Base-by-base conservation (phyloP, 192 early-diverging fungal species). In the Linnemannia zychae region DNA sequence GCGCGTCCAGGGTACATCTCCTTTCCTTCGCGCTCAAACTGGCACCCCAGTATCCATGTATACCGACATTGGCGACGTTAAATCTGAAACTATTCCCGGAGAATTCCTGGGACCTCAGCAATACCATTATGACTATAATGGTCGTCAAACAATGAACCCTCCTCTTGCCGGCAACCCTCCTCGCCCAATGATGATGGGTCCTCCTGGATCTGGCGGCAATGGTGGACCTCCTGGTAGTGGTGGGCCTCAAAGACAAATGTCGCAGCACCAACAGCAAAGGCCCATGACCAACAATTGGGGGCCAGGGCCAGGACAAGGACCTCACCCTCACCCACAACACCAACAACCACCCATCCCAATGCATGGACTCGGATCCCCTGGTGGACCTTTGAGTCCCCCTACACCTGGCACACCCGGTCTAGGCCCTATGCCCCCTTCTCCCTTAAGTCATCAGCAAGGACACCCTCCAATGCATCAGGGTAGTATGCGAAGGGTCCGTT, bases 21-120 rank as follows among this genome's bases (percentile, higher is more conserved):
- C 78, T 20, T 81, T 73, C 33, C 28, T 79, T 9, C 74, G 75
- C 7, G 18, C 48, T 40, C 50, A 67, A 22, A 33, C 38, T 5
- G 46, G 46, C 13, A 46, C 71, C 3, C 48, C 70, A 24, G 31
- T 28, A 63, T 74, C 67, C 57, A 67, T 80, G 22, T 80, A 67
- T 57, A 78, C 71, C 17, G 81, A 70, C 46, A 22, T 0, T 1
- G 75, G 52, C 16, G 75, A 83, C 34, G 79, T 71, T 22, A 84
- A 73, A 37, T 66, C 75, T 4, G 76, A 76, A 63, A 13, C 79
- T 18, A 52, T 65, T 11, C 28, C 66, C 1, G 75, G 66, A 2
- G 87, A 88, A 28, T 63, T 33, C 57, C 36, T 80, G 67, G 83
- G 87, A 75, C 87, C 87, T 9, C 82, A 86, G 52, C 87, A 85